phyloP scores from a whole-genome alignment of 352 stramenopile genomes.

The Blastocystis sp. region DNA sequence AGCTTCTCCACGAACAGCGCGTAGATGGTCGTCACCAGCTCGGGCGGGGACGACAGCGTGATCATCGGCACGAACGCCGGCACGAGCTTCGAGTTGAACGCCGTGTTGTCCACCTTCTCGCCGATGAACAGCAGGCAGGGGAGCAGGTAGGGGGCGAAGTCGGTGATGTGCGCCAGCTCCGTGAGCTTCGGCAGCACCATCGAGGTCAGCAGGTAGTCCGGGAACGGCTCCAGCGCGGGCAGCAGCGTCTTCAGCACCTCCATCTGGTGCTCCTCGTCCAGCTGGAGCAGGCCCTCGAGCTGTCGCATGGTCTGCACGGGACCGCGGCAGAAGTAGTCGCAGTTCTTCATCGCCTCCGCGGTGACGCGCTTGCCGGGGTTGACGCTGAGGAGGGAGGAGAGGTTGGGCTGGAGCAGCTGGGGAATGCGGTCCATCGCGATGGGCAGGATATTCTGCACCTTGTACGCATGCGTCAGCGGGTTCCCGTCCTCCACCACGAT shows the following conservation, averaged over 20 bases:
- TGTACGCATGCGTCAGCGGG: conserved; percentile 86
- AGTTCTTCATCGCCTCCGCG: conserved; percentile 51
- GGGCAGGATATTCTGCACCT: conserved; percentile 81
- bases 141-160: conserved; percentile 58
- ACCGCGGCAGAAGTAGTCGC: conserved; percentile 52
- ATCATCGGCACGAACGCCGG: conserved; percentile 40
- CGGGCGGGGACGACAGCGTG: conserved; percentile 33
- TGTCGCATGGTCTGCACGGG: conserved; percentile 68
- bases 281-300: conserved; percentile 43
- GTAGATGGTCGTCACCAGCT: conserved; percentile 60
- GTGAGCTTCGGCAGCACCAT: conserved; percentile 70
- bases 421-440: conserved; percentile 76
- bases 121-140: conserved; percentile 63
- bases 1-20: conserved; percentile 28
- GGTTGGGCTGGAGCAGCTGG: conserved; percentile 41
- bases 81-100: conserved; percentile 48
- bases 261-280: conserved; percentile 68
- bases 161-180: conserved; percentile 56
- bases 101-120: conserved; percentile 3
- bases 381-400: conserved; percentile 6
- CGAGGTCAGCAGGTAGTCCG: conserved; percentile 30
- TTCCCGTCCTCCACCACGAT: conserved; percentile 85
- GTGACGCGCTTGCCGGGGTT: conserved; percentile 11
- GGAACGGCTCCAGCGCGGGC: conserved; percentile 48
- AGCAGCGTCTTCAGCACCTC: conserved; percentile 68